Base-by-base conservation (phyloP, 352 stramenopile species). In the Blastocystis sp. region DNA sequence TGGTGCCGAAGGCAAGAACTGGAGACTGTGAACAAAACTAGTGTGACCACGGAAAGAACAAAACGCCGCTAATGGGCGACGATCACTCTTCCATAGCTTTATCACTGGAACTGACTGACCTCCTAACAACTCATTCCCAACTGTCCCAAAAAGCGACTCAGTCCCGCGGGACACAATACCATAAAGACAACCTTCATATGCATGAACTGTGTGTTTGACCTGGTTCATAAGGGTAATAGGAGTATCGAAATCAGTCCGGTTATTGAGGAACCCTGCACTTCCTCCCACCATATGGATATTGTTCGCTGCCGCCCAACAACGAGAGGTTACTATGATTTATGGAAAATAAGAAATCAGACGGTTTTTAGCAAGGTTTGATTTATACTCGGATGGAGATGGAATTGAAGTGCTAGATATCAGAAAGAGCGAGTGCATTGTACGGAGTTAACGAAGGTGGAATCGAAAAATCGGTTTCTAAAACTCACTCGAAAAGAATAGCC, bases 251-350 rank as follows among this genome's bases (percentile, higher is more conserved):
- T 88, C 77, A 23, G 37, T 55, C n/a, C 77, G 77, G 70, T 79
- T 79, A 29, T 39, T 79, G 20, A 61, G 26, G 39, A 64, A 88
- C 6, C 77, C 77, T 8, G 77, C 62, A 53, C 77, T 79, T 18
- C 77, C 77, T 13, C 77, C 77, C 26, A 61, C 45, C 77, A 88
- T 88, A 34, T 88, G 66, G 55, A 88, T 88, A 37, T 79, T 62
- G 62, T 88, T 76, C 0, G 77, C 77, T 0, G 77, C 62, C 2
- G 66, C 34, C 77, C 77, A 88, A 41, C 62, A 88, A 8, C 66
- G 62, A 15, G 77, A 20, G 13, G 55, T 63, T 47, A 88, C 77
- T 88, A 76, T 18, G 50, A 9, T 18, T 79, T 29, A 88, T 8
- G 26, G 13, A 55, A 18, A 39, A 34, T 13, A 15, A 77, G n/a